Percentiles rank a stretch among this genome's conserved stretches.
Conservation (phyloP, 805 yeast species). For the Pichia occidentalis region DNA sequence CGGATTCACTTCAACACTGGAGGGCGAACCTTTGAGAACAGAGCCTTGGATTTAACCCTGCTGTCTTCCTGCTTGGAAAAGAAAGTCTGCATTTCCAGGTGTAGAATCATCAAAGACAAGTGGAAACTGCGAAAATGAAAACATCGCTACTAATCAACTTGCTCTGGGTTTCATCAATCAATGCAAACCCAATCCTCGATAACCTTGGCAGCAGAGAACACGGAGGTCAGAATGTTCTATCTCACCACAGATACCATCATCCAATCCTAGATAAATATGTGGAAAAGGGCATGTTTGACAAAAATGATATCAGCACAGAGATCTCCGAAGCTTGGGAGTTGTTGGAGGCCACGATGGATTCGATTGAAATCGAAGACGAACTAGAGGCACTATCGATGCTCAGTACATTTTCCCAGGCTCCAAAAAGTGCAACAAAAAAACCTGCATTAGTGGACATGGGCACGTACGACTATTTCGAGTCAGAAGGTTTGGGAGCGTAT, state of each 20-base stretch:
- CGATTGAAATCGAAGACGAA: conserved; percentile 1
- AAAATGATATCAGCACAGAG: conserved; percentile 1
- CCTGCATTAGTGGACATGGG: background rate
- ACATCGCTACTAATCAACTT: background rate
- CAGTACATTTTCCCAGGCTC: conserved; percentile 4
- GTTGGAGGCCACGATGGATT: conserved; percentile 9
- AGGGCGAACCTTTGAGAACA: no score
- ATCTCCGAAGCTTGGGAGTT: conserved; percentile 12
- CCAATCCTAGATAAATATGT: conserved; percentile 10
- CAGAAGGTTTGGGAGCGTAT: conserved; percentile 18
- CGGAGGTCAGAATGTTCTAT: conserved; percentile 6
- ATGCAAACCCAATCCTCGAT: conserved; percentile 8
- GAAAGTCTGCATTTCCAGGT: no score
- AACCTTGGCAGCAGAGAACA: no score
- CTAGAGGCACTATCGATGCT: conserved; percentile 1
- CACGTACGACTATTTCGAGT: conserved; percentile 6
- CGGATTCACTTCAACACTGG: no score
- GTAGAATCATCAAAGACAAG: no score
- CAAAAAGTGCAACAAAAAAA: conserved; percentile 5
- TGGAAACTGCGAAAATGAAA: no score
- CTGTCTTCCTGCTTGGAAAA: no score
- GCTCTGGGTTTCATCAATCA: background rate
- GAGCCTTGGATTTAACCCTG: no score
- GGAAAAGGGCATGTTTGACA: conserved; percentile 9
- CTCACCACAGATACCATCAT: conserved; percentile 2